These are phyloP conservation scores for Staphylotrichum tortipilum DNA, from an alignment of 495 filamentous ascomycete species.

Conservation along the genomic window DNA sequence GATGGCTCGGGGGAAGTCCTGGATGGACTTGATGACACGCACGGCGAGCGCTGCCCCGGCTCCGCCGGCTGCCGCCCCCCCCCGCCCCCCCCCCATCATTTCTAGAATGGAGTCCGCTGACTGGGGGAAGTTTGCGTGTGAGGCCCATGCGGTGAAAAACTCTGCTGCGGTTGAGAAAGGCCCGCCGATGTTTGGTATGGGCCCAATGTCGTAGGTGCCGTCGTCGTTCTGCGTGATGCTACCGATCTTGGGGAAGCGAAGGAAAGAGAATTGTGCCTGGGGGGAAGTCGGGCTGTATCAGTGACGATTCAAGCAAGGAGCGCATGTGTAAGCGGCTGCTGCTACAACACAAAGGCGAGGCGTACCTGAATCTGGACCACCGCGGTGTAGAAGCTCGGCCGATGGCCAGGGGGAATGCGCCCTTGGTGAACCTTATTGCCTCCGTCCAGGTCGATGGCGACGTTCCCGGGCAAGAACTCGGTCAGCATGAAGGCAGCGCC, in stretches of 20 bases:
- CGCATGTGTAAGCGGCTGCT: no score
- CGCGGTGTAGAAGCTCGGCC: background rate
- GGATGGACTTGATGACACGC: background rate
- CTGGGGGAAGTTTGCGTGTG: background rate
- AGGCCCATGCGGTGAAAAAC: background rate
- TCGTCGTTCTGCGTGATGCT: background rate
- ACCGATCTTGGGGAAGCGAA: conserved; percentile 3
- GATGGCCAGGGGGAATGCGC: background rate
- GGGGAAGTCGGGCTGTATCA: no score
- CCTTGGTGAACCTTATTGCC: background rate
- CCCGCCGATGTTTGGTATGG: background rate
- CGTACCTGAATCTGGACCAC: background rate
- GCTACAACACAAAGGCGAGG: no score
- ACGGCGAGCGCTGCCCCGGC: no score
- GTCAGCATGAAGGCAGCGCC: conserved; percentile 1
- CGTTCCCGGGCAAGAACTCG: conserved; percentile 1
- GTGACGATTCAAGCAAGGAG: background rate
- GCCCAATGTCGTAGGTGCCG: background rate
- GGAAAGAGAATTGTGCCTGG: no score
- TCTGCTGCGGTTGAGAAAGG: background rate
- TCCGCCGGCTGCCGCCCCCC: no score
- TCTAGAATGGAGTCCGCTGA: background rate
- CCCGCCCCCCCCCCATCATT: no score
- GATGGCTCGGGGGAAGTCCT: background rate
- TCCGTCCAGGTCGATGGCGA: background rate